Percentiles rank a stretch among this genome's conserved stretches.
These are phyloP conservation scores for Citrullus amarus DNA, from an alignment of 306 rosid genomes.

Conservation along the genomic window DNA sequence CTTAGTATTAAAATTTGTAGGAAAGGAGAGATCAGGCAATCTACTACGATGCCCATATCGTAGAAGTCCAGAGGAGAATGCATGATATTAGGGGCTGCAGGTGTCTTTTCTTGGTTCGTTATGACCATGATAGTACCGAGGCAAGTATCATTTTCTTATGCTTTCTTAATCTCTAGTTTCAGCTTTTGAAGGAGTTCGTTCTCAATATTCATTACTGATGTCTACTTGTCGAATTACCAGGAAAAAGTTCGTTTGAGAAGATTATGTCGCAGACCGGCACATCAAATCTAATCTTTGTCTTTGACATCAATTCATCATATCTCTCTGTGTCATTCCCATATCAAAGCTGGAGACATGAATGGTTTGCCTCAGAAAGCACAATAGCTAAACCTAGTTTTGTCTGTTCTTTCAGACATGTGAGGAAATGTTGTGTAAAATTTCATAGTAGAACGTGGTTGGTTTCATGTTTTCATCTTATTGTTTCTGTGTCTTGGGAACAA, in stretches of 20 bases:
- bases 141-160: slow-evolving; percentile 22
- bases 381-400: background rate
- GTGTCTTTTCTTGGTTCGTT: slow-evolving; percentile 63
- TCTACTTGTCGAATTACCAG: slow-evolving; percentile 17
- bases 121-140: slow-evolving; percentile 69
- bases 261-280: slow-evolving; percentile 50
- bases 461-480: slow-evolving; percentile 3
- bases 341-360: slow-evolving; percentile 1
- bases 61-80: slow-evolving; percentile 68
- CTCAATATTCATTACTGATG: background rate
- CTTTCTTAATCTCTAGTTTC: background rate
- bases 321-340: background rate
- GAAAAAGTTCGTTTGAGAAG: slow-evolving; percentile 79
- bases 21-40: slow-evolving; percentile 84
- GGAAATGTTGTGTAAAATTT: background rate
- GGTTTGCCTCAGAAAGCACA: background rate
- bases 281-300: background rate
- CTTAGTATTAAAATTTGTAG: slow-evolving; percentile 22
- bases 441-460: background rate
- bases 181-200: background rate
- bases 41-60: slow-evolving; percentile 69
- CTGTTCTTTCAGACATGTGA: background rate
- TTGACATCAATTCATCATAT: background rate
- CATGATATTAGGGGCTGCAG: slow-evolving; percentile 96
- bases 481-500: background rate